Percentiles rank a stretch among this genome's conserved stretches.
Conservation (phyloP, 2,329 filamentous ascomycete genomes). For the Colletotrichum abscissum region DNA sequence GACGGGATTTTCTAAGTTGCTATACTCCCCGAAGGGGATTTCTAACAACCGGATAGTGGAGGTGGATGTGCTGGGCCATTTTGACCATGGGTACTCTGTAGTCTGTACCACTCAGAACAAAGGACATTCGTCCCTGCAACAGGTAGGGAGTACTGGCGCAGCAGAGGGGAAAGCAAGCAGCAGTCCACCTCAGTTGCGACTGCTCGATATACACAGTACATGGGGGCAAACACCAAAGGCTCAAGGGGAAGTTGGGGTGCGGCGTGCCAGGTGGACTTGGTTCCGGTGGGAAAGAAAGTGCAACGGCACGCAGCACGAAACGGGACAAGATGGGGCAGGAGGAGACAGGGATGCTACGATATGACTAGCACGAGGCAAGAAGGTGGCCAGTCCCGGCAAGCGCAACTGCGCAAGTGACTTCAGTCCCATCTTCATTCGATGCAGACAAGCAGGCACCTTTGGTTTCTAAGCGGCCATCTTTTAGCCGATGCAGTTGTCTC, state of each 20-base stretch:
- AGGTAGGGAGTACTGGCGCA: background rate
- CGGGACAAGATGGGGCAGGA: slow-evolving; percentile 16
- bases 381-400: slow-evolving; percentile 22
- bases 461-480: slow-evolving; percentile 6
- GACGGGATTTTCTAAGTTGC: slow-evolving; percentile 7
- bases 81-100: background rate
- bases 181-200: background rate
- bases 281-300: slow-evolving; percentile 4
- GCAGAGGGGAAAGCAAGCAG: slow-evolving; percentile 1
- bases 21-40: slow-evolving; percentile 6
- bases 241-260: background rate
- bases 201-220: background rate
- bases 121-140: background rate
- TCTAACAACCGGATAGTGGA: slow-evolving; percentile 3
- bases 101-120: background rate
- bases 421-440: background rate
- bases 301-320: slow-evolving; percentile 20
- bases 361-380: slow-evolving; percentile 32
- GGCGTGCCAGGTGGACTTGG: background rate
- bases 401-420: background rate
- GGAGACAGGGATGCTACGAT: slow-evolving; percentile 20
- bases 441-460: background rate
- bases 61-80: background rate
- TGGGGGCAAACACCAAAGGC: background rate
- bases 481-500: slow-evolving; percentile 17